Base-by-base conservation (phyloP, 176 grass and related monocot species). In the Lolium rigidum region DNA sequence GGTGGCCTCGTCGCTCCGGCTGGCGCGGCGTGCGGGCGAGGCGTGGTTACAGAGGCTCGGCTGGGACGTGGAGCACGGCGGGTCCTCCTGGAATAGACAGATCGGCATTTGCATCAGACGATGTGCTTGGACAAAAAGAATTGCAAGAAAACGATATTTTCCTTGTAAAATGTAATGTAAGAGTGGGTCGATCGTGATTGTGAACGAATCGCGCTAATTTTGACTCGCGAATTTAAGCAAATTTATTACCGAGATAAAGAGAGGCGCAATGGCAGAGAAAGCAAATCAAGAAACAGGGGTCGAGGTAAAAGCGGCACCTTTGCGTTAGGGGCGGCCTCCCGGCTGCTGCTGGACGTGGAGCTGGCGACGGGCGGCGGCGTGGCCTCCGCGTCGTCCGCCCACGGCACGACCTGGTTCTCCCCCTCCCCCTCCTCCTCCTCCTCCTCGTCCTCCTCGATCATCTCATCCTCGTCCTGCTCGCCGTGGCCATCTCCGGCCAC, bases 361-460 rank as follows among this genome's bases (percentile, higher is more conserved):
- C 88, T 93, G 21, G 89, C 84, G 31, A 74, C 75, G 48, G 91
- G 88, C 18, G 91, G 91, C 31, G 88, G 89, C 64, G 94, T 89
- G 4, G 81, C 77, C 16, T 69, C 80, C 17, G 77, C 47, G 13
- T 90, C 84, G 48, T 83, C 85, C 25, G 88, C 61, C 91, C 88
- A 93, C 20, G 94, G 94, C 72, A 95, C 94, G 41, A 93, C 91
- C 86, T 95, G 94, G 68, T 93, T 95, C 77, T 95, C 94, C 82
- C 89, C 87, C 17, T 84, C 80, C 70, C 80, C 75, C 31, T 88
- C 83, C 4, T 38, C 80, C 4, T 85, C 89, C 6, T 69, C 82
- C 2, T 64, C 58, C 15, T 44, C 78, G 0, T 71, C 70, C 1
- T 71, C 92, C 37, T 65, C 62, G 10, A 66, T 78, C 18, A 66